These are phyloP conservation scores for Euphorbia celastroides DNA, from an alignment of 441 rosid species.

Conservation along the genomic window DNA sequence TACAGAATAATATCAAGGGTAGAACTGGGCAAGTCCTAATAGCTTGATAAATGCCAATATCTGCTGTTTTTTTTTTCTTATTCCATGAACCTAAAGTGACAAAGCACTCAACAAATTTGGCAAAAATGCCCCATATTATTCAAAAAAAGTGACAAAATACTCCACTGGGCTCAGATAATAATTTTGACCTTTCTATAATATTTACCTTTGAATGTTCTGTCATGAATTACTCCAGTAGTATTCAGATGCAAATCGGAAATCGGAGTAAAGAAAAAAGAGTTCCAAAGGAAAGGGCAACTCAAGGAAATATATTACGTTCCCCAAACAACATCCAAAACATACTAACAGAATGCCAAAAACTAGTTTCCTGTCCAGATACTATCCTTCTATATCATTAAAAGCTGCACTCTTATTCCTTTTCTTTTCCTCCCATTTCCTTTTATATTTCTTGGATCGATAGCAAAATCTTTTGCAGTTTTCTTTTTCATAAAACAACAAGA, in stretches of 20 bases:
- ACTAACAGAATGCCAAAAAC: background rate
- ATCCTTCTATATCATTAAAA: background rate
- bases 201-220: background rate
- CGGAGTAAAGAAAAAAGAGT: background rate
- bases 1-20: background rate
- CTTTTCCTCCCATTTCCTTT: background rate
- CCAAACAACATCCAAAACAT: background rate
- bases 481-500: background rate
- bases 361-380: background rate
- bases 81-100: background rate
- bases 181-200: background rate
- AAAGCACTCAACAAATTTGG: background rate
- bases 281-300: background rate
- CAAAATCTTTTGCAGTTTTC: background rate
- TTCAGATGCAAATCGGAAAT: background rate
- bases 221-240: background rate
- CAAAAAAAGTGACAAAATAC: background rate
- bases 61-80: background rate
- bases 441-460: background rate
- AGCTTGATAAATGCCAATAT: background rate
- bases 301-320: background rate
- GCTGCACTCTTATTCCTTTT: background rate
- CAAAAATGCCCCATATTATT: too few relatives aligned
- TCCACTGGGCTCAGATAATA: background rate
- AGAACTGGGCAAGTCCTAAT: background rate